These are phyloP conservation scores for Allium fistulosum DNA, from an alignment of 106 monocot species.

Conservation along the genomic window DNA sequence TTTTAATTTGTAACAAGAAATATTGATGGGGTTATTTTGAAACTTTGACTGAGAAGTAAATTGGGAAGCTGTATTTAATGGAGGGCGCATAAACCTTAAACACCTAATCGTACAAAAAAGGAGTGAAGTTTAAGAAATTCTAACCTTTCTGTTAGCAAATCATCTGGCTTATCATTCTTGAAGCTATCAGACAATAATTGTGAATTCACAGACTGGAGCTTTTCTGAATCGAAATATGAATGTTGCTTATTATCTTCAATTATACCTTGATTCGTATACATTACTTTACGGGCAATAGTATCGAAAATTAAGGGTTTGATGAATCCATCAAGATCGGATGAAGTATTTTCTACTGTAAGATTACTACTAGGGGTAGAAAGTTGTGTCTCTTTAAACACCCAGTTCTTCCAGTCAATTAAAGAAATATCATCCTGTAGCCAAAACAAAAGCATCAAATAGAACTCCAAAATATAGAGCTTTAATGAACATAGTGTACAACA, in stretches of 20 bases:
- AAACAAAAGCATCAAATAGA: constrained; percentile 5
- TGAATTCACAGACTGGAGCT: constrained; percentile 3
- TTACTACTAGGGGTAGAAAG: constrained; percentile 11
- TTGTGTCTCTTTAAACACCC: constrained; percentile 36
- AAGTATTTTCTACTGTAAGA: constrained; percentile 15
- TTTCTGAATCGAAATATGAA: not conserved
- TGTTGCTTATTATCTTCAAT: constrained; percentile 7
- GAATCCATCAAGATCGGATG: constrained; percentile 23
- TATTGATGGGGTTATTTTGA: too few relatives aligned
- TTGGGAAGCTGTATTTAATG: too few relatives aligned
- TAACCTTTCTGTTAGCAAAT: too few relatives aligned
- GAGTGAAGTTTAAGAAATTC: too few relatives aligned
- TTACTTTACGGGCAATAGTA: constrained; percentile 8
- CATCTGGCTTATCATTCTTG: too few relatives aligned
- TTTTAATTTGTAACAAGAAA: too few relatives aligned
- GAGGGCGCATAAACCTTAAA: too few relatives aligned
- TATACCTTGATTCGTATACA: constrained; percentile 9
- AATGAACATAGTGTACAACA: not conserved
- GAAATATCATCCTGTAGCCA: constrained; percentile 31
- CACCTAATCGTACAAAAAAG: too few relatives aligned
- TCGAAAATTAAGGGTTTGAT: constrained; percentile 43
- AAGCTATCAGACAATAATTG: not conserved
- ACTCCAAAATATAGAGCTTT: not conserved
- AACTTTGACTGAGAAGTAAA: too few relatives aligned
- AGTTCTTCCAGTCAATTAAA: constrained; percentile 65